Conservation (phyloP, 148 eudicot genomes). For the Diospyros kaki region DNA sequence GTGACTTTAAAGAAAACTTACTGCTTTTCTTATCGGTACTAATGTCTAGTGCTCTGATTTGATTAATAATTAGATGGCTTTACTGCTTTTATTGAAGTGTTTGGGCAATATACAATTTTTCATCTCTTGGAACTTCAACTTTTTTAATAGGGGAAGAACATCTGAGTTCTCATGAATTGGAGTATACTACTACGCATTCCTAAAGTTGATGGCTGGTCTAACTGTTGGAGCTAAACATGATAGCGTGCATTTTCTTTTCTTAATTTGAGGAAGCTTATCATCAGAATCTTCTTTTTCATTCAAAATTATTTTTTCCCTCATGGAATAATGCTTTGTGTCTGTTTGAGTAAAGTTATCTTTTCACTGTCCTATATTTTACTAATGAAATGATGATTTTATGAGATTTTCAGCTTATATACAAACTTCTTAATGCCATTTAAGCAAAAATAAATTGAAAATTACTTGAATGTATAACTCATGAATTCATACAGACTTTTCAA, state of each 20-base stretch:
- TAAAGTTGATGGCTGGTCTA: neutral
- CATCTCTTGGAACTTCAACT: too few species aligned
- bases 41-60: neutral
- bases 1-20: neutral
- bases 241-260: neutral
- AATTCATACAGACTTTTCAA: neutral
- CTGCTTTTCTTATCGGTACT: neutral
- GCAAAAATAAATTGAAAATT: too few species aligned
- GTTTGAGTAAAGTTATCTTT: neutral
- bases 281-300: too few species aligned
- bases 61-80: neutral
- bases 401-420: too few species aligned
- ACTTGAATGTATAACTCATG: neutral
- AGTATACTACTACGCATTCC: neutral
- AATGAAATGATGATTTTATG: neutral
- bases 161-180: too few species aligned
- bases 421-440: too few species aligned
- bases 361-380: neutral
- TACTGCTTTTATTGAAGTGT: too few species aligned
- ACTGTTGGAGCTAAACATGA: neutral
- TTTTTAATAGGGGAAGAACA: too few species aligned
- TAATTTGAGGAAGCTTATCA: too few species aligned
- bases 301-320: too few species aligned
- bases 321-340: neutral
- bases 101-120: too few species aligned